A percentile compares a stretch with the other conserved stretches of the same genome.
Evolutionary conservation across 2,329 filamentous ascomycete genomes (phyloP).

Genomic region (Aspergillus melleus): DNA sequence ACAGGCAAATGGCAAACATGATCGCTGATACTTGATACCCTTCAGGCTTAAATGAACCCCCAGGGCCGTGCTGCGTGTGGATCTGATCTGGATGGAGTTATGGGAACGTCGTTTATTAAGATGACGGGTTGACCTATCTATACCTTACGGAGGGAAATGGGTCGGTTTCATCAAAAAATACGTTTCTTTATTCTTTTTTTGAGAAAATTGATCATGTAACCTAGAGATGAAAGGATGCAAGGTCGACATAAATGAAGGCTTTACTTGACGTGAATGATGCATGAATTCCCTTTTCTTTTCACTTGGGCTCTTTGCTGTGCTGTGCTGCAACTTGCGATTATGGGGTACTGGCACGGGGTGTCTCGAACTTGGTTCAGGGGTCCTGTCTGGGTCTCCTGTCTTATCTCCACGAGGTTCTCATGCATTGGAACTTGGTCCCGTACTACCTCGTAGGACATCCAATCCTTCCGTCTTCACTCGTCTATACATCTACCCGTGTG

Average conservation of each 20-base stretch:
- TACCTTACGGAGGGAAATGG: constrained; percentile 20
- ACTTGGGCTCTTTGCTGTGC: too few species aligned
- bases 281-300: neutral
- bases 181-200: constrained; percentile 13
- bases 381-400: too few species aligned
- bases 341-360: too few species aligned
- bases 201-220: constrained; percentile 40
- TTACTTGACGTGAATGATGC: constrained; percentile 37
- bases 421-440: too few species aligned
- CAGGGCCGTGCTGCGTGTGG: constrained; percentile 22
- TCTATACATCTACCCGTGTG: too few species aligned
- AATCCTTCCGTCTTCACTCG: too few species aligned
- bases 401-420: too few species aligned
- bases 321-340: too few species aligned
- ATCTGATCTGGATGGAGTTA: constrained; percentile 41
- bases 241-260: constrained; percentile 37
- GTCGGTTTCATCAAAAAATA: constrained; percentile 34
- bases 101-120: constrained; percentile 34
- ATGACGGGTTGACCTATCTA: constrained; percentile 35
- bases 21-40: constrained; percentile 5
- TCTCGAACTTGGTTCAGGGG: too few species aligned
- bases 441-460: too few species aligned
- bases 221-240: constrained; percentile 37
- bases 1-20: neutral
- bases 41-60: constrained; percentile 33